These are phyloP conservation scores for Sclerotinia subarctica DNA, from an alignment of 2,329 filamentous ascomycete species.

Conservation along the genomic window DNA sequence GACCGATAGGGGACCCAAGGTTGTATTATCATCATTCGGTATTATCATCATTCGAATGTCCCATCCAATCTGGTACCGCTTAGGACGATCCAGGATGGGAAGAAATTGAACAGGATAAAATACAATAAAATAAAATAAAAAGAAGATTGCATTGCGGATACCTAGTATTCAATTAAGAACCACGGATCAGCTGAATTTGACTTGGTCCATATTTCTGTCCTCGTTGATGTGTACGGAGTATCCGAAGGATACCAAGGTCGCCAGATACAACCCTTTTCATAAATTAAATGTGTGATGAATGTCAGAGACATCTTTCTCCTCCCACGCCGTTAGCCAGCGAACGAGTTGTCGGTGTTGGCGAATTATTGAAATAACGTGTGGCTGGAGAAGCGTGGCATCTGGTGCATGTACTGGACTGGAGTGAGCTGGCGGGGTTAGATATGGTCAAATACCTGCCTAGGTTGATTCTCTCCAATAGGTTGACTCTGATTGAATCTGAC, in stretches of 20 bases:
- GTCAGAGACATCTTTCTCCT: background rate
- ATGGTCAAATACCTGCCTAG: background rate
- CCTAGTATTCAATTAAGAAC: background rate
- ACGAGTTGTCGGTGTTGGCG: background rate
- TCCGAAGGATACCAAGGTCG: too few species aligned
- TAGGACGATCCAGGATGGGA: too few species aligned
- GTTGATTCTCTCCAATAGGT: too few species aligned
- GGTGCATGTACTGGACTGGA: background rate
- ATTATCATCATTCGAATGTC: background rate
- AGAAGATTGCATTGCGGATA: background rate
- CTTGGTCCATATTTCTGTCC: background rate
- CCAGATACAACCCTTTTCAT: background rate
- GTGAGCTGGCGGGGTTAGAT: slow-evolving; percentile 12
- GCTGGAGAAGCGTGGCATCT: slow-evolving; percentile 15
- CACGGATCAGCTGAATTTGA: background rate
- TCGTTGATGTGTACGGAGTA: background rate
- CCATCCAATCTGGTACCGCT: background rate
- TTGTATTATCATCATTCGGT: background rate
- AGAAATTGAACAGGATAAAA: too few species aligned
- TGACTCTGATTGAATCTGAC: too few species aligned
- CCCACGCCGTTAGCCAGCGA: background rate
- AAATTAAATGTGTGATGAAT: background rate
- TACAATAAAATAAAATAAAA: too few species aligned
- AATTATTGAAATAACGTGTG: background rate
- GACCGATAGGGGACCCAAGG: background rate